A percentile compares a stretch with the other conserved stretches of the same genome.
phyloP scores from a whole-genome alignment of 177 flowering plant species.

The Vitis hybrid region DNA sequence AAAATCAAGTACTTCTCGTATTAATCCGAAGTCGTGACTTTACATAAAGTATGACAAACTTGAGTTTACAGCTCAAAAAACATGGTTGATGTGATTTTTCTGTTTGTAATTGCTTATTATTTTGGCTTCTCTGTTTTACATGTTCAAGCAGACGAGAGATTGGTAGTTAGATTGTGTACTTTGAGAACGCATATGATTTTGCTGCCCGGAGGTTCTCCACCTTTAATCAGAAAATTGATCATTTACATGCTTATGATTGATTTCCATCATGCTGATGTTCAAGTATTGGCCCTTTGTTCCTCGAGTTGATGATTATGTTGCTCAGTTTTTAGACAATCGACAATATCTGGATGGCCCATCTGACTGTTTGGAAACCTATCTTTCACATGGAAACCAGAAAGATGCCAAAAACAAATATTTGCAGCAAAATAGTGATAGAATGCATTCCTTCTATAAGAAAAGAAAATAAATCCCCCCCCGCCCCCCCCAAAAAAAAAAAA shows the following conservation, averaged over 20 bases:
- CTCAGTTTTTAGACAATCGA: conserved; percentile 5
- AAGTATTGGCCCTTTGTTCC: conserved; percentile 7
- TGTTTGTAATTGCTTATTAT: conserved; percentile 5
- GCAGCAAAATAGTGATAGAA: conserved; percentile 17
- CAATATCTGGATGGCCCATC: conserved; percentile 7
- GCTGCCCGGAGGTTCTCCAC: conserved; percentile 18
- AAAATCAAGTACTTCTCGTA: too few relatives aligned
- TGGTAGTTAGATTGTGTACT: conserved; percentile 9
- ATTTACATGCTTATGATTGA: conserved; percentile 19
- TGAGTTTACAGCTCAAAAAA: too few relatives aligned
- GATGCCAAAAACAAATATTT: conserved; percentile 6
- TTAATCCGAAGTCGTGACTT: too few relatives aligned
- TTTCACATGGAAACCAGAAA: conserved; percentile 7
- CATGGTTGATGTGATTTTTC: not conserved
- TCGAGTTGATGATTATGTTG: conserved; percentile 17
- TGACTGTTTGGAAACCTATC: conserved; percentile 7
- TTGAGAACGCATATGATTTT: conserved; percentile 20
- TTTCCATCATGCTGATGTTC: conserved; percentile 17
- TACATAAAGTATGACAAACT: too few relatives aligned
- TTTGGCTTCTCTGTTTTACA: conserved; percentile 8
- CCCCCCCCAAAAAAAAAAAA: too few relatives aligned
- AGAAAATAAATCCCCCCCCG: not conserved
- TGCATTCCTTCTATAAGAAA: conserved; percentile 18
- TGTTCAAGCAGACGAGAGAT: conserved; percentile 8
- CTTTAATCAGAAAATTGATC: conserved; percentile 15